phyloP scores from a whole-genome alignment of 2,329 filamentous ascomycete genomes.

The Cladosporium oxysporum region DNA sequence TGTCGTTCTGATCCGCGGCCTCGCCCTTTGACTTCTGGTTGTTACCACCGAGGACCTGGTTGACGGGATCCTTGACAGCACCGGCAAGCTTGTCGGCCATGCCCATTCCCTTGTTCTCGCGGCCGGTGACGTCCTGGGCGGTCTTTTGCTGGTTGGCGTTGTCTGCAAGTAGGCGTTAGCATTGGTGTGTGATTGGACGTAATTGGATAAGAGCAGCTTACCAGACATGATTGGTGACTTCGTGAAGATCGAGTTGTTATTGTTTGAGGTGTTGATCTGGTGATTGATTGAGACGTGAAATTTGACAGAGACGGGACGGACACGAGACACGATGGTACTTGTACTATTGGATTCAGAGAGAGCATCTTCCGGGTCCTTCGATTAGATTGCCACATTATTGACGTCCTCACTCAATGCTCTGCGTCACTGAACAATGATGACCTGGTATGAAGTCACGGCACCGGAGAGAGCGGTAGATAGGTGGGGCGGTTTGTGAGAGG shows the following conservation, averaged over 20 bases:
- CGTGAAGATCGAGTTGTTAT: not conserved
- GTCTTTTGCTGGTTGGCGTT: constrained; percentile 6
- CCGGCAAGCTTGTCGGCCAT: constrained; percentile 19
- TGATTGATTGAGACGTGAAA: not conserved
- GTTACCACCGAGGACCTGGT: constrained; percentile 12
- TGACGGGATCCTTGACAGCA: constrained; percentile 12
- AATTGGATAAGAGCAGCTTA: not conserved
- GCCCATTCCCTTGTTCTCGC: constrained; percentile 19
- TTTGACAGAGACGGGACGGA: not conserved
- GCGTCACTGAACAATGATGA: constrained; percentile 10
- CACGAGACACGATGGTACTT: not conserved
- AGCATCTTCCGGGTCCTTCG: not conserved
- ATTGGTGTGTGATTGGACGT: not conserved
- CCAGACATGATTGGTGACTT: not conserved
- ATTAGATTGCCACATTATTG: not conserved
- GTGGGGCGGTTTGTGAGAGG: not conserved
- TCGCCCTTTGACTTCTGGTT: constrained; percentile 14
- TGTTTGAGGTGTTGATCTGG: not conserved
- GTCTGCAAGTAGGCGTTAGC: not conserved
- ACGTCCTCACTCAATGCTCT: not conserved
- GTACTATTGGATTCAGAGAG: not conserved
- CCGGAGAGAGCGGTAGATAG: not conserved
- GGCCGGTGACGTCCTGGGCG: constrained; percentile 19
- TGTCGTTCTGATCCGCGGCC: constrained; percentile 1
- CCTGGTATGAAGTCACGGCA: constrained; percentile 10